Conservation (phyloP, 371 early-diverging fungal genomes). For the Mortierella sp. region DNA sequence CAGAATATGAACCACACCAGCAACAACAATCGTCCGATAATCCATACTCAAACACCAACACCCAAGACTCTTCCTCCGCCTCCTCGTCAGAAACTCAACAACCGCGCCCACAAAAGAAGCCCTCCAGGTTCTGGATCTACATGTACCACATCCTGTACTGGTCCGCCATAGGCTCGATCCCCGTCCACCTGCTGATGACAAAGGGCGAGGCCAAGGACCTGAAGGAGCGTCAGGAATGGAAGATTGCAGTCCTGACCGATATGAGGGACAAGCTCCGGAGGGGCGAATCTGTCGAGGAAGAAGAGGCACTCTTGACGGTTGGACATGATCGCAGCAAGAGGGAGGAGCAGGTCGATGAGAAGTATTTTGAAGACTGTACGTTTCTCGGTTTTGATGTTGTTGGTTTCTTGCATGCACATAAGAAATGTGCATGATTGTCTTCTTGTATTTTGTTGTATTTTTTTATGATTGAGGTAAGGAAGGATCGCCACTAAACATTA, state of each 20-base stretch:
- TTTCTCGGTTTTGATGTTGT: neutral
- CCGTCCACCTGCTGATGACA: slow-evolving; percentile 39
- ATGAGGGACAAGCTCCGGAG: slow-evolving; percentile 51
- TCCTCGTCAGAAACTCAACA: slow-evolving; percentile 13
- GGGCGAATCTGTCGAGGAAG: slow-evolving; percentile 49
- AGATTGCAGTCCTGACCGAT: slow-evolving; percentile 47
- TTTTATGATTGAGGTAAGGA: neutral
- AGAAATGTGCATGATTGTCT: neutral
- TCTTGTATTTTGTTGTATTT: neutral
- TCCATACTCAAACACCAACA: neutral
- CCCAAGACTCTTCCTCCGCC: neutral
- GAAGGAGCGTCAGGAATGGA: slow-evolving; percentile 47
- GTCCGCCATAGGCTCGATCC: slow-evolving; percentile 44
- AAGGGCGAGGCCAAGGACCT: slow-evolving; percentile 43
- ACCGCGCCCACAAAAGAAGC: slow-evolving; percentile 13
- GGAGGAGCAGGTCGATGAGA: slow-evolving; percentile 52
- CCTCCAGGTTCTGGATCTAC: slow-evolving; percentile 38
- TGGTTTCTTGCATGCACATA: neutral
- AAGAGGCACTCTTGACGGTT: slow-evolving; percentile 43
- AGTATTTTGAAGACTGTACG: slow-evolving; percentile 54
- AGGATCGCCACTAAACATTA: neutral
- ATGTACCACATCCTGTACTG: slow-evolving; percentile 34
- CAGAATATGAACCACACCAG: slow-evolving; percentile 1
- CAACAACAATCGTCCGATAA: neutral
- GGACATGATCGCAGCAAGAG: slow-evolving; percentile 40